Percentiles rank a stretch among this genome's conserved stretches.
These are phyloP conservation scores for Coffea eugenioides DNA, from an alignment of 257 asterid genomes.

Conservation along the genomic window DNA sequence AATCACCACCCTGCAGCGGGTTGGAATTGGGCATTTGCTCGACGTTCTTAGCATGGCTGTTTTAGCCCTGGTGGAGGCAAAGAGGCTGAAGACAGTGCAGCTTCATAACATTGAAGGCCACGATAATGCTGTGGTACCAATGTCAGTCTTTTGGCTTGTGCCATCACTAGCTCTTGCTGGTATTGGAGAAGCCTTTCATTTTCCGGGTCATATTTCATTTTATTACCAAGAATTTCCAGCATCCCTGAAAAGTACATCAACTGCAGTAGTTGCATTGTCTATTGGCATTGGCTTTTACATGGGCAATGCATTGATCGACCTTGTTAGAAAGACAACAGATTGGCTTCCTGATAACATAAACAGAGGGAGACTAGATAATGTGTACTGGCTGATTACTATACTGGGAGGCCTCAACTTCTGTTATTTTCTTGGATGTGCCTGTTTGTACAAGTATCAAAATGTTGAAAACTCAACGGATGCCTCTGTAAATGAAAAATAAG, in stretches of 20 bases:
- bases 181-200: slow-evolving; percentile 32
- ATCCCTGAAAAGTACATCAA: slow-evolving; percentile 28
- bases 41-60: slow-evolving; percentile 42
- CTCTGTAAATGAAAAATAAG: background rate
- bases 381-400: slow-evolving; percentile 54
- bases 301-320: slow-evolving; percentile 28
- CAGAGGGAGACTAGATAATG: slow-evolving; percentile 59
- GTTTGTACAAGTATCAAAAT: slow-evolving; percentile 25
- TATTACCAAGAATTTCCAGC: slow-evolving; percentile 37
- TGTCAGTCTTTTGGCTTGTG: slow-evolving; percentile 49
- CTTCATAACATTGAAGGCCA: slow-evolving; percentile 11
- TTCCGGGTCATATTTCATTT: slow-evolving; percentile 28
- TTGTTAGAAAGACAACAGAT: slow-evolving; percentile 34
- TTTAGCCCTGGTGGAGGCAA: slow-evolving; percentile 45
- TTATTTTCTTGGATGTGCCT: slow-evolving; percentile 46
- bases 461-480: slow-evolving; percentile 5
- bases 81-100: slow-evolving; percentile 17
- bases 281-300: slow-evolving; percentile 28
- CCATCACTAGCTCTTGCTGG: slow-evolving; percentile 51
- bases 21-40: slow-evolving; percentile 53
- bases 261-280: slow-evolving; percentile 27
- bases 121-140: slow-evolving; percentile 13
- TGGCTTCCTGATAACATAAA: slow-evolving; percentile 72
- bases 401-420: slow-evolving; percentile 49
- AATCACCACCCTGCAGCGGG: slow-evolving; percentile 52